Evolutionary conservation across 2,329 filamentous ascomycete species (phyloP), one percentile per base, ranked within the genome.

Genomic region (Knufia petricola): DNA sequence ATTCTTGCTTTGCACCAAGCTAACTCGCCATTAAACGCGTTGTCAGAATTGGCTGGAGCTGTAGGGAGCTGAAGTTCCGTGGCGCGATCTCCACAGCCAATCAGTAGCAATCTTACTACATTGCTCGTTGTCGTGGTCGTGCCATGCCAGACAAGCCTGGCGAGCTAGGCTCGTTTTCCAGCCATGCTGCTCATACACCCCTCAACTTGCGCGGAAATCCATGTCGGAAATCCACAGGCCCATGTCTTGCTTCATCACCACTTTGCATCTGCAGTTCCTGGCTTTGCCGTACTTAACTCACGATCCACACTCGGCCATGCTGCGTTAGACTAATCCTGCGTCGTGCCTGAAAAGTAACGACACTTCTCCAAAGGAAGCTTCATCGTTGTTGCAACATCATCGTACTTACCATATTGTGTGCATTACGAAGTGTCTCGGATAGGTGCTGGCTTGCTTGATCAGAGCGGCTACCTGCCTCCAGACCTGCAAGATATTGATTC

Each of bases 361-460:
- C 15, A 4, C 21, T 17, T 46, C 15, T 28, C 23, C 43, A 24
- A 38, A 37, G 31, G 7, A 8, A 10, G 19, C 12, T 28, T 37
- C 15, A 23, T 17, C 23, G n/a, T n/a, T n/a, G n/a, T 37, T 39
- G 9, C 9, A 9, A 39, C 17, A 39, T 39, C 37, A 39, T 12
- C 37, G 13, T 37, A 37, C 34, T 37, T 7, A n/a, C 15, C 28
- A 15, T 23, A 24, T 37, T 31, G 28, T 37, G 43, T 37, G 30
- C 30, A 36, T 21, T 37, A 37, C 36, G 19, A 37, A 38, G 20
- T 47, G 44, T 47, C 32, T 38, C 44, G 44, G 44, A 39, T 47
- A 47, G 32, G 15, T 47, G 44, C 44, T 47, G 44, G 31, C 31
- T 47, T 39, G 32, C 39, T 28, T 42, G 39, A 42, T 32, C 23